Conservation (phyloP, 148 eudicot species). For the Camellia sinensis region DNA sequence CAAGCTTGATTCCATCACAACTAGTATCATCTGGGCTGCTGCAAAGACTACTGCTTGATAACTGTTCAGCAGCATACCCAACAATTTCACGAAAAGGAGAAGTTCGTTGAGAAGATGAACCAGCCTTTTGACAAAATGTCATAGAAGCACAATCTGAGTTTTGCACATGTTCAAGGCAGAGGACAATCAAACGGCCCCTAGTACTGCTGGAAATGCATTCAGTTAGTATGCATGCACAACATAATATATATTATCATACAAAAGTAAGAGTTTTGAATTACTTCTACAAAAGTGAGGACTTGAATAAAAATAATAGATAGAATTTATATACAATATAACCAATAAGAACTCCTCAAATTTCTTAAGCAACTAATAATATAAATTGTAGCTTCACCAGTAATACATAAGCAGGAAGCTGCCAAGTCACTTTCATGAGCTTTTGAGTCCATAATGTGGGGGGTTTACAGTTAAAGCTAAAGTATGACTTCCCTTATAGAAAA, state of each 20-base stretch:
- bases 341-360: not conserved
- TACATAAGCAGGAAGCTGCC: not conserved
- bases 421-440: slow-evolving; percentile 6
- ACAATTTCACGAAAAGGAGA: slow-evolving; percentile 59
- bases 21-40: slow-evolving; percentile 85
- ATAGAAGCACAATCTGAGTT: slow-evolving; percentile 66
- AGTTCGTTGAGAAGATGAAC: slow-evolving; percentile 58
- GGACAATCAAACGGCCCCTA: slow-evolving; percentile 82
- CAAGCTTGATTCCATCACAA: slow-evolving; percentile 68
- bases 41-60: slow-evolving; percentile 63
- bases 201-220: slow-evolving; percentile 50
- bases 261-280: not conserved
- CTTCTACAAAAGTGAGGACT: not conserved
- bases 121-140: slow-evolving; percentile 45
- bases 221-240: slow-evolving; percentile 20
- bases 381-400: not conserved
- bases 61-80: slow-evolving; percentile 60
- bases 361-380: not conserved
- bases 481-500: not conserved
- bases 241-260: not conserved
- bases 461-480: not conserved
- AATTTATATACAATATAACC: not conserved
- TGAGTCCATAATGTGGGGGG: not conserved
- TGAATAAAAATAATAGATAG: slow-evolving; percentile 1
- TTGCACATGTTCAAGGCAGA: slow-evolving; percentile 71